These are phyloP conservation scores for Xylaria sp. DNA, from an alignment of 2,329 filamentous ascomycete species.

Conservation along the genomic window DNA sequence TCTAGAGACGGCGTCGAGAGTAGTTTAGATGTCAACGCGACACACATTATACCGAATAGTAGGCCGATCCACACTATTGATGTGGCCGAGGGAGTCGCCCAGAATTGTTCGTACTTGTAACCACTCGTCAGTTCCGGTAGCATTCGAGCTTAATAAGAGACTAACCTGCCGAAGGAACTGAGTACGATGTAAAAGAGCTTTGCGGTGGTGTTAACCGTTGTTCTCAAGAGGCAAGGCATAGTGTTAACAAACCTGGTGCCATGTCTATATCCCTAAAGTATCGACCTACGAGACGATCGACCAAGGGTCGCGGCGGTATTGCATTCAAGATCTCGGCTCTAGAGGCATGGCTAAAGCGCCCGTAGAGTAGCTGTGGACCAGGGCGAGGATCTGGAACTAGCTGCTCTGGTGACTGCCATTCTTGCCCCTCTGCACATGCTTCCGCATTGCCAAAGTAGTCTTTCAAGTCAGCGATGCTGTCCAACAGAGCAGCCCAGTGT, in stretches of 20 bases:
- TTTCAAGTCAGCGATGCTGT: conserved; percentile 45
- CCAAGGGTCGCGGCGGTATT: conserved; percentile 38
- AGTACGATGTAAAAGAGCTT: conserved; percentile 34
- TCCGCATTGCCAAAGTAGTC: conserved; percentile 39
- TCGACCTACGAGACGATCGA: conserved; percentile 41
- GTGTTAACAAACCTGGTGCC: conserved; percentile 25
- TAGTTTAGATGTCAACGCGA: conserved; percentile 35
- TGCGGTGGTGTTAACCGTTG: background rate
- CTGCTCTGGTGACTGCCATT: conserved; percentile 3
- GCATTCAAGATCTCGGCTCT: conserved; percentile 38
- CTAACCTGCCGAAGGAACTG: conserved; percentile 36
- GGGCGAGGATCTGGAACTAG: conserved; percentile 6
- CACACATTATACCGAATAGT: conserved; percentile 48
- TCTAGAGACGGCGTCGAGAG: conserved; percentile 9
- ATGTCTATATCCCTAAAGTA: conserved; percentile 43
- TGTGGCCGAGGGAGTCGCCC: conserved; percentile 40
- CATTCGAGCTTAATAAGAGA: background rate
- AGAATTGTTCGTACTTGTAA: conserved; percentile 48
- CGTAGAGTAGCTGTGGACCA: conserved; percentile 39
- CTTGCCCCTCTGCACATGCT: background rate
- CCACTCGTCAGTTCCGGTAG: background rate
- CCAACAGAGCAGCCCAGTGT: conserved; percentile 47
- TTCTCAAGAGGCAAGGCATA: background rate
- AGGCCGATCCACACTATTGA: conserved; percentile 50
- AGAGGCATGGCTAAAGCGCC: conserved; percentile 25